Evolutionary conservation across 75 land plant genomes (phyloP), one percentile per base, ranked within the genome.

Genomic region (Pinus albicaulis): DNA sequence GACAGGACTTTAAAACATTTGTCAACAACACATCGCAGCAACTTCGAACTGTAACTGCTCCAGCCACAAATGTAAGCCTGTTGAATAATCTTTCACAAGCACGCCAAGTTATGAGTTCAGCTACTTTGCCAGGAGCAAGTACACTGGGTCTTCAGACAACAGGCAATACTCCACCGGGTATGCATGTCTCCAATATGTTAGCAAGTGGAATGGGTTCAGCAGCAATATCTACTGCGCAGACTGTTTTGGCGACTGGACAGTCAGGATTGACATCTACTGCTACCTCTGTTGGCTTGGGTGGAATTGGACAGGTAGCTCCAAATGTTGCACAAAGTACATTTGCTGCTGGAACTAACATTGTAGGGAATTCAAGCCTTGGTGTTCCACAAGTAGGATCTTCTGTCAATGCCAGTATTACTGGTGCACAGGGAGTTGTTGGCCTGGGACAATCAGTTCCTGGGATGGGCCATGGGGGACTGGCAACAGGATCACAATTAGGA

Each of bases 1-100:
- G 73, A 55, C 92, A 77, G 62, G 96, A 93, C 52, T n/a, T 84
- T 58, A 93, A 93, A 70, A 88, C 93, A 25, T 1, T 84, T n/a
- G 89, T 84, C 11, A 81, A 15, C 65, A 60, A 79, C n/a, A 73
- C 85, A 72, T 17, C 88, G 76, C 90, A 81, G 38, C 53, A 89
- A 22, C 61, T 89, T 56, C 90, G 94, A 41, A 81, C 97, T 66
- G 79, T 59, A 22, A 80, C 76, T 74, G 71, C 85, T 76, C 83
- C 88, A 31, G 82, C 86, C 22, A 87, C 87, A 79, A 91, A 88
- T 87, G 91, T 87, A 7, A 88, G 55, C 70, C 82, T 93, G 55
- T 76, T 89, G 48, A 88, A 89, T 71, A 87, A 84, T 63, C 77
- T 91, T 19, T 91, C 95, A 62, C 92, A 88, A 72, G 84, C 80